These are phyloP conservation scores for Sordaria brevicollis DNA, from an alignment of 495 filamentous ascomycete species.

Conservation along the genomic window DNA sequence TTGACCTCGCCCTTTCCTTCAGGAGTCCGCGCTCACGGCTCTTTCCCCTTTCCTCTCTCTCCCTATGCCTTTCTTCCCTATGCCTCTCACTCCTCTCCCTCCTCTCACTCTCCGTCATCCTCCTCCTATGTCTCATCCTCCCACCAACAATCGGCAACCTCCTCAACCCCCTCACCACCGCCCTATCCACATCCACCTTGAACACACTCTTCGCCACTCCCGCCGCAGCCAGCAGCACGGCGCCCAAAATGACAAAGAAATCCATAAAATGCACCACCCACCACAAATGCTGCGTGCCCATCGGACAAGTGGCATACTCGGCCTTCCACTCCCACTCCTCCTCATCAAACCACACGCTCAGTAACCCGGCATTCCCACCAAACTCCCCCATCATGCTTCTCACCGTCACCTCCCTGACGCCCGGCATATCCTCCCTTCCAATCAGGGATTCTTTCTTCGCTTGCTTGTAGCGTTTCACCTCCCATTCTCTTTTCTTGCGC, in stretches of 20 bases:
- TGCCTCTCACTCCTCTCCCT: background rate
- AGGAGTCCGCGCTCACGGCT: background rate
- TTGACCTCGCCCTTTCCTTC: background rate
- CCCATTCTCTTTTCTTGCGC: conserved; percentile 16
- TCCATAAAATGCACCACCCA: conserved; percentile 76
- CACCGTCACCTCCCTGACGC: conserved; percentile 82
- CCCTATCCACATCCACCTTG: conserved; percentile 15
- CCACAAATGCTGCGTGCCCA: conserved; percentile 88
- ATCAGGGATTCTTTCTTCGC: conserved; percentile 20
- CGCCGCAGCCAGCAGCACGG: conserved; percentile 19
- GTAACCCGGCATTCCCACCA: conserved; percentile 74
- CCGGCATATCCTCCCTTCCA: conserved; percentile 31
- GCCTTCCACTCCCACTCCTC: conserved; percentile 64
- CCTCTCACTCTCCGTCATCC: background rate
- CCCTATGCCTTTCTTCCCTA: background rate
- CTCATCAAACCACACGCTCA: conserved; percentile 82
- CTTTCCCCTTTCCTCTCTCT: background rate
- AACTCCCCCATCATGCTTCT: conserved; percentile 98
- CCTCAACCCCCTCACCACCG: background rate
- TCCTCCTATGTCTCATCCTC: background rate
- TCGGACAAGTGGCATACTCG: conserved; percentile 62
- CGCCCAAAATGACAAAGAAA: conserved; percentile 39
- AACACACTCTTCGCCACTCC: conserved; percentile 6
- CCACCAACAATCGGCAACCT: background rate
- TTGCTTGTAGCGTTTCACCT: conserved; percentile 33